These are phyloP conservation scores for Cutaneotrichosporon dermatis DNA, from an alignment of 1,284 basidiomycete species.

Conservation along the genomic window DNA sequence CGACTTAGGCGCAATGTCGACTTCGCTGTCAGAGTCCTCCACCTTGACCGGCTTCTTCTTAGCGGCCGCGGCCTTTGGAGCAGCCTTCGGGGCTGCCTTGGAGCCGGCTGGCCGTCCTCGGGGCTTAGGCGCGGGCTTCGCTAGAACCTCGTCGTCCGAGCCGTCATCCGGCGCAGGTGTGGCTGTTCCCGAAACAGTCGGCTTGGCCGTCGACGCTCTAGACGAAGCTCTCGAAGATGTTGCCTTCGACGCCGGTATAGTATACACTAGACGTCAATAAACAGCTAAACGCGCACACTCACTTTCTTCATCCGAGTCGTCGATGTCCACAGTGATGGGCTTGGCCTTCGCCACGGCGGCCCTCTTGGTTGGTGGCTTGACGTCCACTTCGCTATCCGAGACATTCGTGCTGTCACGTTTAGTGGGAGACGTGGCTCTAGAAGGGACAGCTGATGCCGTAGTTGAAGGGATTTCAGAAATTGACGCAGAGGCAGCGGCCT, in stretches of 20 bases:
- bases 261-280: too few relatives aligned
- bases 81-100: conserved; percentile 7
- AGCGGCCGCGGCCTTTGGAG: conserved; percentile 4
- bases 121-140: conserved; percentile 14
- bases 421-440: conserved; percentile 17
- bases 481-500: too few relatives aligned
- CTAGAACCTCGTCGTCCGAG: conserved; percentile 16
- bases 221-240: not conserved
- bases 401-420: conserved; percentile 22
- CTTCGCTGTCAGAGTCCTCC: conserved; percentile 8
- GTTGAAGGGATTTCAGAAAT: not conserved
- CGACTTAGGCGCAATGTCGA: conserved; percentile 1
- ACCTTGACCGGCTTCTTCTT: not conserved
- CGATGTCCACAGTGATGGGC: conserved; percentile 52
- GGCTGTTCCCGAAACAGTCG: conserved; percentile 26
- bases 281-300: conserved; percentile 14
- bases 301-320: conserved; percentile 60
- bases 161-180: conserved; percentile 14
- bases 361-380: conserved; percentile 32
- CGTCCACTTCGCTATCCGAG: conserved; percentile 27
- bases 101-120: not conserved
- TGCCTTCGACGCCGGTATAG: too few relatives aligned
- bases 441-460: conserved; percentile 2
- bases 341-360: conserved; percentile 38
- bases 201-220: conserved; percentile 8